A percentile compares a stretch with the other conserved stretches of the same genome.
phyloP scores from a whole-genome alignment of 1,284 basidiomycete species.

The Apiotrichum gracile region DNA sequence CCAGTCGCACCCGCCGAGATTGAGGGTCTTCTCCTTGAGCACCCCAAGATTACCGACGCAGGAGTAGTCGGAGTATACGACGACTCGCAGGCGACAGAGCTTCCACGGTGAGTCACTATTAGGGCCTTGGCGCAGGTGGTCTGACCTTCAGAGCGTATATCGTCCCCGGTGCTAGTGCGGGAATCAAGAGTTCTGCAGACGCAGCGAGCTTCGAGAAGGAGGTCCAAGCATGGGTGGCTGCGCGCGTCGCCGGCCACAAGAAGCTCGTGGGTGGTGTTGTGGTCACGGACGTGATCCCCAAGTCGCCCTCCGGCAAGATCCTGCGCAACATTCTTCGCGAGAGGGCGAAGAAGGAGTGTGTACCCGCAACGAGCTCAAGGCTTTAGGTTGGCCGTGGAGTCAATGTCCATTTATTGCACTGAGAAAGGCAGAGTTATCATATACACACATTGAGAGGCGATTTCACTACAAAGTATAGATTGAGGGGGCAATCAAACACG shows the following conservation, averaged over 20 bases:
- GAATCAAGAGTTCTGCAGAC: not conserved
- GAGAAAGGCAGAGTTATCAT: too few species aligned
- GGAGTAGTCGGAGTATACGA: slow-evolving; percentile 66
- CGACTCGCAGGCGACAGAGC: slow-evolving; percentile 62
- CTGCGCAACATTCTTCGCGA: slow-evolving; percentile 27
- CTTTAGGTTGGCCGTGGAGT: not conserved
- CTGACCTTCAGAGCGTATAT: too few species aligned
- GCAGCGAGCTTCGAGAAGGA: slow-evolving; percentile 47
- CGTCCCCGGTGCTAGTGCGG: not conserved
- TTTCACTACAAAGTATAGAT: too few species aligned
- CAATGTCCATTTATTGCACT: too few species aligned
- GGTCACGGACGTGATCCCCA: slow-evolving; percentile 49
- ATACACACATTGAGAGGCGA: too few species aligned
- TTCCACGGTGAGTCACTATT: slow-evolving; percentile 56
- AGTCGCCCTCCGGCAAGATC: slow-evolving; percentile 44
- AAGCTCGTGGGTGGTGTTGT: slow-evolving; percentile 49
- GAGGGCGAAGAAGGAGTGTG: slow-evolving; percentile 1
- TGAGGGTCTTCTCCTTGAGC: slow-evolving; percentile 64
- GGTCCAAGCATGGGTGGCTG: slow-evolving; percentile 54
- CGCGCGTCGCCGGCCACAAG: slow-evolving; percentile 52
- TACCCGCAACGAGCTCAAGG: not conserved
- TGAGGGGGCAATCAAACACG: too few species aligned
- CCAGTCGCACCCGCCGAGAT: slow-evolving; percentile 78
- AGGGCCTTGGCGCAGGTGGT: not conserved
- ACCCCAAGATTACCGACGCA: slow-evolving; percentile 63